Conservation (phyloP, 306 rosid species). For the Cucurbita argyrosperma region DNA sequence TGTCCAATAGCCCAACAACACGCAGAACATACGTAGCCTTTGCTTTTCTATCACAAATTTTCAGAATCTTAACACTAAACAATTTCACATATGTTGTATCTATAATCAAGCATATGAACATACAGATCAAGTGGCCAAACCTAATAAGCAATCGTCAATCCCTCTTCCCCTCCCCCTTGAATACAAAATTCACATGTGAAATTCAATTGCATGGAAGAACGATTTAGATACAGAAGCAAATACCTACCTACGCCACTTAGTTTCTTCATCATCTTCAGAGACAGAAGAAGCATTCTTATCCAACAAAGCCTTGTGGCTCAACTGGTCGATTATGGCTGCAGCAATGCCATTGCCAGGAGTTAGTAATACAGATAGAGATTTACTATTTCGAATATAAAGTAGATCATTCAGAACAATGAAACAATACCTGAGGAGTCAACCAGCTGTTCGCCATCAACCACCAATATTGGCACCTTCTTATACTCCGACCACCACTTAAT, state of each 20-base stretch:
- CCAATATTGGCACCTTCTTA: conserved; percentile 85
- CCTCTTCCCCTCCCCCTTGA: neutral
- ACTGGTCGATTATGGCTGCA: conserved; percentile 65
- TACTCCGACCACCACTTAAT: conserved; percentile 94
- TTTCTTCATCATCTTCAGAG: conserved; percentile 65
- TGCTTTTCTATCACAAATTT: neutral
- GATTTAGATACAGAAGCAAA: neutral
- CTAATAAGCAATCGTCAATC: neutral
- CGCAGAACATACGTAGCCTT: too few species aligned
- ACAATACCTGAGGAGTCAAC: conserved; percentile 86
- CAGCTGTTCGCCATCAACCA: conserved; percentile 85
- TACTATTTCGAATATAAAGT: neutral
- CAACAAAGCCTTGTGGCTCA: conserved; percentile 35
- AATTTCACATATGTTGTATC: neutral
- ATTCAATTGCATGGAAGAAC: neutral
- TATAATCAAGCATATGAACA: neutral
- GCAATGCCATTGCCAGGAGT: neutral
- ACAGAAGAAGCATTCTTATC: conserved; percentile 21
- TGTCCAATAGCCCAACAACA: too few species aligned
- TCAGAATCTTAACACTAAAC: too few species aligned
- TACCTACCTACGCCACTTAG: conserved; percentile 72
- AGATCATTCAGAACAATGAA: neutral
- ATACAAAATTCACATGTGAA: neutral
- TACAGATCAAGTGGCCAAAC: neutral
- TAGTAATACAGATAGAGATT: neutral